Evolutionary conservation across 225 moss, liverwort and hornwort genomes (phyloP), one percentile per base, ranked within the genome.

Genomic region (Lunularia cruciata): DNA sequence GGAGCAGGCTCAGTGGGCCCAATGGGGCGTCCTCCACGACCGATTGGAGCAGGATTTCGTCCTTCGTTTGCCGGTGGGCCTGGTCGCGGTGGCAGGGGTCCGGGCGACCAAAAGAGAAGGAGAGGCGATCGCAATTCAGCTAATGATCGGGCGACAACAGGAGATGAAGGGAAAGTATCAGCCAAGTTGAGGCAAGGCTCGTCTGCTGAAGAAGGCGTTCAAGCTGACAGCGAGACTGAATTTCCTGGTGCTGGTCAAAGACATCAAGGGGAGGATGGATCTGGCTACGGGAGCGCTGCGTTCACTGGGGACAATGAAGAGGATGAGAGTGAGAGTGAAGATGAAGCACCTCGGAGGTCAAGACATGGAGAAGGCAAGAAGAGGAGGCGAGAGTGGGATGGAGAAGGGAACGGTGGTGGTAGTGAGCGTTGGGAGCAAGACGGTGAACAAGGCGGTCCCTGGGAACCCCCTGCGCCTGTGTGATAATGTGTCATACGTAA

Each of bases 241-340:
- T 74, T 70, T 60, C 46, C 69, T 37, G 76, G 70, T 27, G 67
- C 46, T 23, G 64, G 43, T 31, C 81, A 72, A 59, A 74, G 75
- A 87, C 86, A 78, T 51, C 83, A 85, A 84, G 75, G 79, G 59
- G 89, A 88, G 64, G 91, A 85, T 59, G 73, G 84, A 58, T 72
- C 83, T 77, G 82, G 83, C 36, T 79, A 85, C 65, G 91, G 90
- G 55, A 83, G 79, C 39, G 78, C 87, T 45, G 47, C 72, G 9
- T 84, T 75, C 65, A 72, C 87, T 57, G 92, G 87, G 64, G 86
- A 86, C 57, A 84, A 81, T 32, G 93, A 93, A 55, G 96, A 93
- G 31, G 92, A 88, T 72, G 98, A 93, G 36, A 99, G 98, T 81
- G 98, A 99, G 77, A 99, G 98, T 35, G 98, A 98, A 76, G 98